Evolutionary conservation across 2,329 filamentous ascomycete genomes (phyloP), one percentile per base, ranked within the genome.

Genomic region (Neophaeococcomyces aloes): DNA sequence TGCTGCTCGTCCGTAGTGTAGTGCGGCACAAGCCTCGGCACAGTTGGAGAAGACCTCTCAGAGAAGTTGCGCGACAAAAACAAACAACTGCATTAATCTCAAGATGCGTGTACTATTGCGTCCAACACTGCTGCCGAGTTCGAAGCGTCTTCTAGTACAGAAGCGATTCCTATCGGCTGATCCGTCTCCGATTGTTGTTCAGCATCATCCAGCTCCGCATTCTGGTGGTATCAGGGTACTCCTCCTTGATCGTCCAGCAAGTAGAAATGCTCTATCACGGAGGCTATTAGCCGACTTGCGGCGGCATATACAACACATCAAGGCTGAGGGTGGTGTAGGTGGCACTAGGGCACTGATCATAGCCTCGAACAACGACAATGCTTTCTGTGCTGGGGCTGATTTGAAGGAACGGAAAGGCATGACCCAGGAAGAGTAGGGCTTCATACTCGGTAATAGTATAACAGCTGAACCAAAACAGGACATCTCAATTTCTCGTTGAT

Each of bases 381-480:
- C 80, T 56, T 98, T 98, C 63, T 98, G 91, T 64, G 86, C 91
- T 0, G 91, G 91, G 29, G 91, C 91, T 3, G 91, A 98, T 60
- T 66, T 98, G 57, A 96, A 95, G 61, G 89, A 95, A 70, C 71
- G 89, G 21, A 74, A 75, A 46, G 76, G 72, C 3, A 91, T 95
- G 64, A 81, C 77, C 1, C 74, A 72, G 48, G 76, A 86, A 55
- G 83, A 95, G 87, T 94, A 63, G 49, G 77, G 64, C 35, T 37
- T 37, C 31, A 19, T 13, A 38, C 44, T 15, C n/a, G 15, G 21
- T 29, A 29, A 19, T 21, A 13, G 19, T 41, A 27, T 11, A 35
- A 19, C 25, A 32, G 34, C 46, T 47, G 31, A 50, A 33, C 10
- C 29, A 3, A 14, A n/a, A 53, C 56, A 94, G 89, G 54, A 94